Evolutionary conservation across 805 yeast genomes (phyloP), one percentile per base, ranked within the genome.

Genomic region (Clavispora phyllophila): DNA sequence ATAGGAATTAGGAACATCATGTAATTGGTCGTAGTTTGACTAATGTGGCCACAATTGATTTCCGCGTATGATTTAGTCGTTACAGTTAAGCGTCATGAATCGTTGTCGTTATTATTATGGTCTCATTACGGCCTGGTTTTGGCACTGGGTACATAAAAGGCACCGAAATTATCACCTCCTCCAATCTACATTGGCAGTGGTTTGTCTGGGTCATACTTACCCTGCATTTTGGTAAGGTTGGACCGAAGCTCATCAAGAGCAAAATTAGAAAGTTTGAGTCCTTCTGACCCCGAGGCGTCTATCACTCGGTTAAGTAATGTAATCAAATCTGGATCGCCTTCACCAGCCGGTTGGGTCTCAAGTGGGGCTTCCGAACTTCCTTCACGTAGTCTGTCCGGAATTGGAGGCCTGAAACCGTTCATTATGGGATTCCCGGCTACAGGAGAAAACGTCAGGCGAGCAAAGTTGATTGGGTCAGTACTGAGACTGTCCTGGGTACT

Each of bases 221-320:
- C 41, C 39, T 55, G 55, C 19, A 58, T 42, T 19, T 40, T 45
- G 28, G 40, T 44, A n/a, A 63, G 43, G 37, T 56, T 59, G 15
- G 35, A 35, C 37, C 52, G 56, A 26, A 67, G 54, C 41, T 67
- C 72, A 24, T 56, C 51, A 14, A 66, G 37, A 9, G 53, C 52
- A 13, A 56, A 39, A 20, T 35, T 37, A 5, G 54, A 49, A 31
- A 52, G 49, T 37, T 47, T 48, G 19, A 54, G 40, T 18, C 50
- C 52, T 22, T 50, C 48, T n/a, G 43, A 37, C n/a, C 40, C 44
- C 7, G 55, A 40, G 13, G 58, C 57, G 20, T 56, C 59, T 18
- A 62, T 43, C 12, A 62, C 41, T 33, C 42, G 49, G n/a, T 36
- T 45, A 14, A 50, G 47, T 28, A 51, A 34, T 9, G 45, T 18